Evolutionary conservation across 2,329 filamentous ascomycete genomes (phyloP).

Genomic region (Hymenoscyphus fraxineus): DNA sequence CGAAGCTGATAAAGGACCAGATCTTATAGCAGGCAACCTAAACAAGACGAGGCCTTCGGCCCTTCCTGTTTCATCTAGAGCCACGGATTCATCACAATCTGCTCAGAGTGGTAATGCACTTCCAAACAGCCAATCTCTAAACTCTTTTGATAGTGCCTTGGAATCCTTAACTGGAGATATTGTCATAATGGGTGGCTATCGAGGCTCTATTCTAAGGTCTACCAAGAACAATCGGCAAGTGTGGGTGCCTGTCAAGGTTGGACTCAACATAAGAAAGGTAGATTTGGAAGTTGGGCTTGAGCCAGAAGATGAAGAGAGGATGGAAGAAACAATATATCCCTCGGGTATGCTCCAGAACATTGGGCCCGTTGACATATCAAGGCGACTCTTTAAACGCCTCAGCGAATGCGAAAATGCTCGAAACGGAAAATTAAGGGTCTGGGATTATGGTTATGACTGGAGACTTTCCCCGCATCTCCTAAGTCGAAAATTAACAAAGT

Average conservation of each 20-base stretch:
- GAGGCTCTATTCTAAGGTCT: constrained; percentile 84
- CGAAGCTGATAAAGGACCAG: constrained; percentile 30
- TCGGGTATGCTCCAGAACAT: constrained; percentile 89
- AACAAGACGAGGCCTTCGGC: constrained; percentile 22
- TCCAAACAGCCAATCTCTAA: constrained; percentile 41
- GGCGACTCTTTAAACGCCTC: constrained; percentile 74
- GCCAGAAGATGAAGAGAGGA: constrained; percentile 75
- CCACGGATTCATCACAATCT: constrained; percentile 19
- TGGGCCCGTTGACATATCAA: constrained; percentile 85
- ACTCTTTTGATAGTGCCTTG: constrained; percentile 49
- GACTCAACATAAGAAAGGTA: constrained; percentile 85
- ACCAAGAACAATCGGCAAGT: constrained; percentile 80
- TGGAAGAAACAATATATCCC: constrained; percentile 78
- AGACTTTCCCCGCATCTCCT: constrained; percentile 76
- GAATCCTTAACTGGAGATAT: constrained; percentile 76
- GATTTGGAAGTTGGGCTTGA: constrained; percentile 84
- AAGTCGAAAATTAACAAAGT: constrained; percentile 67
- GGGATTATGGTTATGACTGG: constrained; percentile 96
- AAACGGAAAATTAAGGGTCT: constrained; percentile 69
- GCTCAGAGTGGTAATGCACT: constrained; percentile 15
- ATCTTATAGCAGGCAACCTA: constrained; percentile 25
- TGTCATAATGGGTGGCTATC: constrained; percentile 84
- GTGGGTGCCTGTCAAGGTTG: constrained; percentile 92
- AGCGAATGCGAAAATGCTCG: constrained; percentile 69
- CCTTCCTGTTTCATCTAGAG: constrained; percentile 18